These are phyloP conservation scores for Talaromyces sp. DNA, from an alignment of 2,329 filamentous ascomycete species.

Conservation along the genomic window DNA sequence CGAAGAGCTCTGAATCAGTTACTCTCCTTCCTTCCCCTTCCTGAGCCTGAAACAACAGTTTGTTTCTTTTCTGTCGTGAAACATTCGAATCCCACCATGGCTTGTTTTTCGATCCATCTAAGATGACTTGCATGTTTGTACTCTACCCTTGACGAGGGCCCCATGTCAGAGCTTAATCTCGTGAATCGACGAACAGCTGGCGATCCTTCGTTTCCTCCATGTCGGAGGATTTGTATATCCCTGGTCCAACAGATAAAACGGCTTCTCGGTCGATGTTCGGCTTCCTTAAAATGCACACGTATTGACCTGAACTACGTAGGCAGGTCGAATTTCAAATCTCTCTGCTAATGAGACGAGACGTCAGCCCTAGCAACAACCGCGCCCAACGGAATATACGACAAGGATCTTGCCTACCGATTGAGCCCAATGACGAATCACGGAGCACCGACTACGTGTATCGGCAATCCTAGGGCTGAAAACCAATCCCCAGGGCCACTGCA, in stretches of 20 bases:
- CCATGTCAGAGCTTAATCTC: background rate
- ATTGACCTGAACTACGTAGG: background rate
- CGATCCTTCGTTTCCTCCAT: background rate
- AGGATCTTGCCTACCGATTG: background rate
- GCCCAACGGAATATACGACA: background rate
- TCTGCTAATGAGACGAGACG: background rate
- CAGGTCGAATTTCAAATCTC: background rate
- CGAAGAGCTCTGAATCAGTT: too few relatives aligned
- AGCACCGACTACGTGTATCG: background rate
- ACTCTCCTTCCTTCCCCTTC: too few relatives aligned
- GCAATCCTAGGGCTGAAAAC: background rate
- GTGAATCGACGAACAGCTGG: background rate
- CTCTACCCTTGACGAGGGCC: background rate
- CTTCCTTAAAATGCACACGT: background rate
- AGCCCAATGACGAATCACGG: background rate
- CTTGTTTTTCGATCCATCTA: too few relatives aligned
- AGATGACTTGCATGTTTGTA: background rate
- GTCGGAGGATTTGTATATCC: background rate
- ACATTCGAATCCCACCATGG: background rate
- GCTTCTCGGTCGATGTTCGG: background rate
- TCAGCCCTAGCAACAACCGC: background rate
- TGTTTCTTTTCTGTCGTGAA: background rate
- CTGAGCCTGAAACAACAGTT: background rate
- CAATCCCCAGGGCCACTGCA: background rate
- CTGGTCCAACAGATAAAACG: background rate